Evolutionary conservation across 441 rosid species (phyloP).

Genomic region (Melastoma candidum): DNA sequence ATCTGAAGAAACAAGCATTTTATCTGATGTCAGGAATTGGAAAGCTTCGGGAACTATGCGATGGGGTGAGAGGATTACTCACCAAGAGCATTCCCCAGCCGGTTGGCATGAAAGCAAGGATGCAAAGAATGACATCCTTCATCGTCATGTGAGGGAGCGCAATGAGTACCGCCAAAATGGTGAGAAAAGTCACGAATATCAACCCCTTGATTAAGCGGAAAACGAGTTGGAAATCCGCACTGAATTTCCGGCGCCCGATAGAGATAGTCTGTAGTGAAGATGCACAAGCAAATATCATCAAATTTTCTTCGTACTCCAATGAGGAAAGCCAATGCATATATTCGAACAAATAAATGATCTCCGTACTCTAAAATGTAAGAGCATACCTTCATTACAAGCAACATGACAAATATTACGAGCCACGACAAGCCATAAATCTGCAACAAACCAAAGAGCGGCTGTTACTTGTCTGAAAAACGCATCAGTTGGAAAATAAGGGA

Average conservation of each 20-base stretch:
- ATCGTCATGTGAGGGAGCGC: constrained; percentile 81
- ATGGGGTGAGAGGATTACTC: constrained; percentile 17
- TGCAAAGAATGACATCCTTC: constrained; percentile 77
- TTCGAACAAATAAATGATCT: too few species aligned
- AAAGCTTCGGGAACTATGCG: not conserved
- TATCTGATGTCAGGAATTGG: too few species aligned
- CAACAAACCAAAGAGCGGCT: constrained; percentile 9
- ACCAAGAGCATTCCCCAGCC: constrained; percentile 99
- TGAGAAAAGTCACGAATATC: constrained; percentile 75
- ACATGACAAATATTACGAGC: constrained; percentile 79
- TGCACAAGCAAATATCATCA: not conserved
- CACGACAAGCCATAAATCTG: constrained; percentile 95
- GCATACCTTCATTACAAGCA: constrained; percentile 93
- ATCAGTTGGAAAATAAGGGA: constrained; percentile 3
- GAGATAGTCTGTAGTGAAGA: constrained; percentile 66
- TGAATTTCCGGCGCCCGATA: constrained; percentile 82
- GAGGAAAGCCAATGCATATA: too few species aligned
- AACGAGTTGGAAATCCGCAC: constrained; percentile 89
- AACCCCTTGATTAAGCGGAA: constrained; percentile 93
- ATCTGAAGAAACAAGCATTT: constrained; percentile 30
- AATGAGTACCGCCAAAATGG: constrained; percentile 69
- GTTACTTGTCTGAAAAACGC: not conserved
- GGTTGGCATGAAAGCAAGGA: constrained; percentile 98
- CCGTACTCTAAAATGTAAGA: not conserved
- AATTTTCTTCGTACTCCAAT: too few species aligned